These are phyloP conservation scores for Zanthoxylum bungeanum DNA, from an alignment of 345 rosid species.

Conservation along the genomic window DNA sequence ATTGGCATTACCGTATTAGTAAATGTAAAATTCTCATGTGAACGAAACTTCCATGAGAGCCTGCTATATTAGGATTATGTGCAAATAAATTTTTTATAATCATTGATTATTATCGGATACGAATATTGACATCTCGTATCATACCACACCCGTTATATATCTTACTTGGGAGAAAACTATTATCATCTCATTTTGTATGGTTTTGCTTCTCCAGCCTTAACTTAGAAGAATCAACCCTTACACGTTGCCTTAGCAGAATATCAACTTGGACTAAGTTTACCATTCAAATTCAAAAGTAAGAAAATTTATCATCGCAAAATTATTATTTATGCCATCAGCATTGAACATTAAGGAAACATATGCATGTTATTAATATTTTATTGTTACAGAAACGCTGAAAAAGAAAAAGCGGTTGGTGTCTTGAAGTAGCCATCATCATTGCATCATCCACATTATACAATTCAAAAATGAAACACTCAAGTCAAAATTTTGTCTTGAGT, in stretches of 20 bases:
- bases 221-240: conserved; percentile 10
- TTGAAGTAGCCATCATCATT: not conserved
- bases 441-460: no score
- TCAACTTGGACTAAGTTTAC: conserved; percentile 27
- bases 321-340: not conserved
- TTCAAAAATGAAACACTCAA: not conserved
- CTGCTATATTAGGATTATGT: no score
- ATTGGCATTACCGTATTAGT: no score
- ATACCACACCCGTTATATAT: no score
- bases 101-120: no score
- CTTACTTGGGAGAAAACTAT: no score
- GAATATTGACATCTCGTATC: not conserved
- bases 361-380: not conserved
- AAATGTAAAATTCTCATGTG: no score
- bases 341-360: not conserved
- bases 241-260: conserved; percentile 26
- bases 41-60: no score
- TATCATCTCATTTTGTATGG: no score
- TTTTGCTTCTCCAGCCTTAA: not conserved
- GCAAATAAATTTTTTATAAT: no score
- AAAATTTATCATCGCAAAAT: not conserved
- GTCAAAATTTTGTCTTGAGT: conserved; percentile 10
- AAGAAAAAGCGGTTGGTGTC: not conserved
- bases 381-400: not conserved
- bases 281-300: not conserved